Percentiles rank a stretch among this genome's conserved stretches.
Evolutionary conservation across 768 basidiomycete species (phyloP).

Genomic region (Calocybe gangraenosa): DNA sequence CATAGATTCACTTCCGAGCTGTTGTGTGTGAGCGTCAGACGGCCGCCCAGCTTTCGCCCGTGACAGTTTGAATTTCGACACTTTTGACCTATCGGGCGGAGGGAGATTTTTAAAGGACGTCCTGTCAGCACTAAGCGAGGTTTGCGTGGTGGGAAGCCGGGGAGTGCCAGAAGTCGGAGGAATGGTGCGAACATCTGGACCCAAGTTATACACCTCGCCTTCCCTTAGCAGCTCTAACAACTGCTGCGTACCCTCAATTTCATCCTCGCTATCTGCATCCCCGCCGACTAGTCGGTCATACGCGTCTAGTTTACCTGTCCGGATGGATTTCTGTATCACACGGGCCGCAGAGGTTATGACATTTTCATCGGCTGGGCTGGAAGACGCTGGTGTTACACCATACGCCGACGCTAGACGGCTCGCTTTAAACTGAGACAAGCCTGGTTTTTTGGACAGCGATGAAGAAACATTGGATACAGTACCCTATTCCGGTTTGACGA

Average conservation of each 20-base stretch:
- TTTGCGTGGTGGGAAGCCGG: not conserved
- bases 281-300: conserved; percentile 45
- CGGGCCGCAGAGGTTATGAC: conserved; percentile 41
- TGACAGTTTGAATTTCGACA: conserved; percentile 49
- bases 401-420: conserved; percentile 48
- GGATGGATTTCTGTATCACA: conserved; percentile 48
- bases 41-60: conserved; percentile 28
- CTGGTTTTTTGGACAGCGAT: conserved; percentile 38
- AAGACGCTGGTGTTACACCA: conserved; percentile 30
- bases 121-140: conserved; percentile 5
- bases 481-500: conserved; percentile 27
- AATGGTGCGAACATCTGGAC: conserved; percentile 35
- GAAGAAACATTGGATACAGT: conserved; percentile 39
- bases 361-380: conserved; percentile 38
- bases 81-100: conserved; percentile 32
- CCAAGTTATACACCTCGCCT: conserved; percentile 51
- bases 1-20: no score
- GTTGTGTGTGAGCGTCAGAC: not conserved
- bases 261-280: conserved; percentile 53
- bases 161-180: conserved; percentile 5
- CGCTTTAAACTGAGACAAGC: conserved; percentile 65
- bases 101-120: conserved; percentile 17
- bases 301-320: conserved; percentile 51
- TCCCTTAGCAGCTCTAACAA: conserved; percentile 46
- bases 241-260: conserved; percentile 38